Evolutionary conservation across 2,329 filamentous ascomycete species (phyloP).

Genomic region (Acarospora socialis): DNA sequence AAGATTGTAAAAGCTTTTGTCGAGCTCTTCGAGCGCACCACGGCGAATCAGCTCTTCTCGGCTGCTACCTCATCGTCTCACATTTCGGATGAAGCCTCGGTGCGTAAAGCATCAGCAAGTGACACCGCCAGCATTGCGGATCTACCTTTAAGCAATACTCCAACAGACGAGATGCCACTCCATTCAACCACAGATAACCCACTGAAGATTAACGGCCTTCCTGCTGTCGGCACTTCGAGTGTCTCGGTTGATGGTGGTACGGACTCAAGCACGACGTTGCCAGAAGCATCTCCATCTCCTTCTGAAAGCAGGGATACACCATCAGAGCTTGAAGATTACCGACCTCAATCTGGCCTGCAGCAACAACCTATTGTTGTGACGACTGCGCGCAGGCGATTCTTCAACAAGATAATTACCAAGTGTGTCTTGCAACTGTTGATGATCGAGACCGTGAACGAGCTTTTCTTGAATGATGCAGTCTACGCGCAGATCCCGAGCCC

Average conservation of each 20-base stretch:
- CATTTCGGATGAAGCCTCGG: constrained; percentile 10
- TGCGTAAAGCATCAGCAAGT: constrained; percentile 12
- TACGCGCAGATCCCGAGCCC: constrained; percentile 83
- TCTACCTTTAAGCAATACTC: constrained; percentile 17
- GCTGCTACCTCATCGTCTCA: constrained; percentile 45
- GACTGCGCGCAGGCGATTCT: constrained; percentile 81
- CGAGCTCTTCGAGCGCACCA: constrained; percentile 86
- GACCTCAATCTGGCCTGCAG: constrained; percentile 58
- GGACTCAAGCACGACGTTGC: constrained; percentile 13
- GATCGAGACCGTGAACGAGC: constrained; percentile 98
- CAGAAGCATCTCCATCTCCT: constrained; percentile 13
- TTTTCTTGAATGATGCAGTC: constrained; percentile 93
- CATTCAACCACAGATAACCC: constrained; percentile 17
- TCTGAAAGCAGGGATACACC: constrained; percentile 21
- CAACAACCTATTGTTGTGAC: constrained; percentile 88
- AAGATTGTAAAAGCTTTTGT: constrained; percentile 94
- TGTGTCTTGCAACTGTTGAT: constrained; percentile 95
- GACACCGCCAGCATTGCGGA: constrained; percentile 21
- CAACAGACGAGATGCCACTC: constrained; percentile 3
- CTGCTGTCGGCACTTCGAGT: constrained; percentile 1
- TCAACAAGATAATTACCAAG: constrained; percentile 98
- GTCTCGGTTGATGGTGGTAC: neutral
- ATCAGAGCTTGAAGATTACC: constrained; percentile 68
- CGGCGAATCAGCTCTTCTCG: constrained; percentile 87
- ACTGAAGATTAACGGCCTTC: constrained; percentile 1